Conservation (phyloP, 2,329 filamentous ascomycete genomes). For the Colletotrichum tabaci region DNA sequence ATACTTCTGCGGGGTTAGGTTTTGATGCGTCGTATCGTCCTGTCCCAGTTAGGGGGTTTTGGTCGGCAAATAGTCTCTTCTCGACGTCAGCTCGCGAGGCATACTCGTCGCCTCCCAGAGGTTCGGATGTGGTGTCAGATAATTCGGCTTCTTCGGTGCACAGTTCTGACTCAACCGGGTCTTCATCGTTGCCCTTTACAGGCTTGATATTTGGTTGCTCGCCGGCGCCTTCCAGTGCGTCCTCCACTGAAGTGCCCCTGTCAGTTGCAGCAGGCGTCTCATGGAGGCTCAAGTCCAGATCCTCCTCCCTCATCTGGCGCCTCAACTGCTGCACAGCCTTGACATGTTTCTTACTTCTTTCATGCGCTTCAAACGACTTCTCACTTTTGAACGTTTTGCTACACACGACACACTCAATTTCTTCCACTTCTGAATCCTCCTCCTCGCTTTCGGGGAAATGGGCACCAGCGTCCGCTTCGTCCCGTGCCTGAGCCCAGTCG, state of each 20-base stretch:
- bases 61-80: conserved; percentile 23
- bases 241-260: conserved; percentile 5
- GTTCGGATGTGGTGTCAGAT: conserved; percentile 6
- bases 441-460: conserved; percentile 74
- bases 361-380: conserved; percentile 91
- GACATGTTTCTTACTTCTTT: conserved; percentile 95
- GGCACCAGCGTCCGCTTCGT: conserved; percentile 58
- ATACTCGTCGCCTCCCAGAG: conserved; percentile 34
- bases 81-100: conserved; percentile 38
- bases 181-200: not conserved
- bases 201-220: not conserved
- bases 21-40: not conserved
- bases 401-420: conserved; percentile 84
- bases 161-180: not conserved
- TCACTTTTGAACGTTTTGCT: conserved; percentile 89
- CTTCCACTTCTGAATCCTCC: conserved; percentile 68
- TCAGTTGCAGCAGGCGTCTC: not conserved
- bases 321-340: conserved; percentile 87
- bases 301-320: conserved; percentile 87
- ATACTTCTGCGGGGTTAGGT: not conserved
- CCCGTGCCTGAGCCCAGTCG: conserved; percentile 79
- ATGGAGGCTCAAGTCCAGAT: conserved; percentile 66
- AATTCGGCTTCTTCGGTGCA: not conserved
- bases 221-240: conserved; percentile 20
- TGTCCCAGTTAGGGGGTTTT: not conserved